Percentiles rank a stretch among this genome's conserved stretches.
Evolutionary conservation across 306 rosid genomes (phyloP).

Genomic region (Cicer chorassanicum): DNA sequence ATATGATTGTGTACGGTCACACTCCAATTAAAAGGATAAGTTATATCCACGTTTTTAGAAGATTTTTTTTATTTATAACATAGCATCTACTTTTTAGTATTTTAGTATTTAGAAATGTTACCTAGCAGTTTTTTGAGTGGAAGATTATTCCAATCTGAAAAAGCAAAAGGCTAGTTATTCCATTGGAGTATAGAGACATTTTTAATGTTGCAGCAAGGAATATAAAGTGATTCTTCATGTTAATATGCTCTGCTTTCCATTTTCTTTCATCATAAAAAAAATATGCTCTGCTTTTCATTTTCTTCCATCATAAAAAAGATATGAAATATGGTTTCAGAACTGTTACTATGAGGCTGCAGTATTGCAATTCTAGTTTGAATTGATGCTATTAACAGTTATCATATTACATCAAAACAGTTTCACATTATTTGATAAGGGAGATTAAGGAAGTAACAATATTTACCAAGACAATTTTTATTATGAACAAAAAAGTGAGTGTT

Average conservation of each 20-base stretch:
- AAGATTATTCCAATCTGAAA: conserved; percentile 34
- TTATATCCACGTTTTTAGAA: neutral
- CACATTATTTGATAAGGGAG: no score
- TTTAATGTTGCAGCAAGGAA: conserved; percentile 34
- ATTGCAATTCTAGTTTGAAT: neutral
- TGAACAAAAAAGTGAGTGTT: neutral
- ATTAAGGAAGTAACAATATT: no score
- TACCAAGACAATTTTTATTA: no score
- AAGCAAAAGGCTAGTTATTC: conserved; percentile 28
- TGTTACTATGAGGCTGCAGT: neutral
- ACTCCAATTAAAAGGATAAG: no score
- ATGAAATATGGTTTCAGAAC: neutral
- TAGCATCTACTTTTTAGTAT: neutral
- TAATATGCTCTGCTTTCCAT: conserved; percentile 16
- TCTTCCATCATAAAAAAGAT: neutral
- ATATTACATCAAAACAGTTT: no score
- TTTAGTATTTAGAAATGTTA: conserved; percentile 9
- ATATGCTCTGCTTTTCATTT: conserved; percentile 15
- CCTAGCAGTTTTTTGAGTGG: neutral
- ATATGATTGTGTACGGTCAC: no score
- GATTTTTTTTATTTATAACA: neutral
- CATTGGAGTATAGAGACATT: neutral
- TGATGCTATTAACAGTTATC: neutral
- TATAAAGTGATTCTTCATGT: conserved; percentile 35
- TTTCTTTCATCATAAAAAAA: conserved; percentile 4